Evolutionary conservation across 2,329 filamentous ascomycete genomes (phyloP).

Genomic region (Chaetomium olivaceum): DNA sequence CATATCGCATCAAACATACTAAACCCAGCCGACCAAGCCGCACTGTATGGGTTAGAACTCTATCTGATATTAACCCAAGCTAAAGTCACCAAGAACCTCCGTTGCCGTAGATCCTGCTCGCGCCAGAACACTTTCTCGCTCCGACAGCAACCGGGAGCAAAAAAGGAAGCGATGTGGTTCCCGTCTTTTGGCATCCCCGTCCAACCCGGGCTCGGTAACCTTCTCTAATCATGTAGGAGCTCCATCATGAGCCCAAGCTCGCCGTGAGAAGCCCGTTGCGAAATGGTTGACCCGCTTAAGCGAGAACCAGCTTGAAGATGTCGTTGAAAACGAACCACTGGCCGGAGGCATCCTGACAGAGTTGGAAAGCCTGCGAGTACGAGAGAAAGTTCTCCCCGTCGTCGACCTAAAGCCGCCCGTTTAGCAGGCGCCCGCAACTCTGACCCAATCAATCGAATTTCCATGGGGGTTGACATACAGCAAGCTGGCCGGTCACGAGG

Average conservation of each 20-base stretch:
- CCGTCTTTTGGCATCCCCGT: neutral
- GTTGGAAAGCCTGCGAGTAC: slow-evolving; percentile 88
- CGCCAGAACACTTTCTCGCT: neutral
- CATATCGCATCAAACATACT: neutral
- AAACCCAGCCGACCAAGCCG: neutral
- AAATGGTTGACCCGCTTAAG: slow-evolving; percentile 39
- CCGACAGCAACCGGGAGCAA: neutral
- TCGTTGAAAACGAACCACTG: slow-evolving; percentile 92
- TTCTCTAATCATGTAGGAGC: slow-evolving; percentile 2
- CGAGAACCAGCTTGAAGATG: slow-evolving; percentile 86
- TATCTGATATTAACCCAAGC: slow-evolving; percentile 21
- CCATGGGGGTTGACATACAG: slow-evolving; percentile 56
- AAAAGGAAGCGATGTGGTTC: neutral
- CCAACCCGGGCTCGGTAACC: neutral
- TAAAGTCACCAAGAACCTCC: slow-evolving; percentile 6
- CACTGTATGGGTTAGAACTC: neutral
- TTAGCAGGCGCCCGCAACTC: neutral
- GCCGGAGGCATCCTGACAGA: slow-evolving; percentile 65
- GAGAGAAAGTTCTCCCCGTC: slow-evolving; percentile 84
- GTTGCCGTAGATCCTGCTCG: neutral
- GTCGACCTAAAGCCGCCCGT: slow-evolving; percentile 66
- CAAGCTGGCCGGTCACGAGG: slow-evolving; percentile 80
- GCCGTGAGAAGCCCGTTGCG: neutral
- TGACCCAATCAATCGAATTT: neutral
- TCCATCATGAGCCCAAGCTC: neutral